These are phyloP conservation scores for Umbelopsis sp. DNA, from an alignment of 371 early-diverging fungal genomes.

Conservation along the genomic window DNA sequence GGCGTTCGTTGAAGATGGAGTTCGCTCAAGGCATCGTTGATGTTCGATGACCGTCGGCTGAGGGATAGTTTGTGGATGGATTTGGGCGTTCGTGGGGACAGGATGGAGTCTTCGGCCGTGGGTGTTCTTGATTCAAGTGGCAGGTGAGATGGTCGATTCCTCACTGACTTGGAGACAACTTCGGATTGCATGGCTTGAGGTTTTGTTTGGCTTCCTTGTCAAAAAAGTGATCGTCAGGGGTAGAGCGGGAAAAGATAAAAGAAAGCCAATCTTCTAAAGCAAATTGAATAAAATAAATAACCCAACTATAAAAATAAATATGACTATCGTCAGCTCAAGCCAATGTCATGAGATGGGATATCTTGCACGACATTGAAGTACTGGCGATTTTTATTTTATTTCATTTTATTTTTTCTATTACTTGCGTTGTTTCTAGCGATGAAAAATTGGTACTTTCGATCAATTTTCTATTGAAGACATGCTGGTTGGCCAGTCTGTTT, in stretches of 20 bases:
- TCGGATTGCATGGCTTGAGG: background rate
- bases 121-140: conserved; percentile 7
- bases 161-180: background rate
- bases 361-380: conserved; percentile 17
- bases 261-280: background rate
- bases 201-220: too few species aligned
- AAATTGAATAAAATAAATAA: background rate
- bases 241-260: background rate
- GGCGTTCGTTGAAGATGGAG: conserved; percentile 5
- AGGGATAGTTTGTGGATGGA: conserved; percentile 29
- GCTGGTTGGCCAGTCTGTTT: too few species aligned
- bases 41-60: conserved; percentile 36
- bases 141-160: conserved; percentile 6
- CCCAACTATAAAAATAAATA: conserved; percentile 1
- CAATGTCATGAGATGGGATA: conserved; percentile 8
- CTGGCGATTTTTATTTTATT: too few species aligned
- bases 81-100: conserved; percentile 39
- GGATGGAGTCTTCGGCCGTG: conserved; percentile 17
- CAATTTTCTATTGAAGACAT: too few species aligned
- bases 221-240: conserved; percentile 5
- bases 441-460: too few species aligned
- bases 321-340: background rate
- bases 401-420: too few species aligned
- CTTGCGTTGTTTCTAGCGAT: too few species aligned
- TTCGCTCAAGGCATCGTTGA: conserved; percentile 22